Evolutionary conservation across 2,329 filamentous ascomycete genomes (phyloP), one percentile per base, ranked within the genome.

Genomic region (Lasiodiplodia sp.): DNA sequence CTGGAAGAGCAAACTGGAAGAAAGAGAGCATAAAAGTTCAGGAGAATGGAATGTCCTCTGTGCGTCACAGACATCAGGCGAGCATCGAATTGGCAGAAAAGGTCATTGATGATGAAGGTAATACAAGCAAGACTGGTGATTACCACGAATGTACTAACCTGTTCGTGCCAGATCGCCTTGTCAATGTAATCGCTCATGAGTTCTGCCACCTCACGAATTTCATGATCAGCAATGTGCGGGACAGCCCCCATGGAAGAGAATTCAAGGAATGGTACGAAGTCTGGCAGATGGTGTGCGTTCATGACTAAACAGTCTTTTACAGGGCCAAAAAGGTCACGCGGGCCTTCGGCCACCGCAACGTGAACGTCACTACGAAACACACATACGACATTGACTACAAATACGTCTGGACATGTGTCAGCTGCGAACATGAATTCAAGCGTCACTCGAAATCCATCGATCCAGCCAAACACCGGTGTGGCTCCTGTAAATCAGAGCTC

Each of bases 201-300:
- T 98, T 96, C 82, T 98, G 96, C 79, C 96, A 99, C 76, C 83
- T 98, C 1, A 91, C 93, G 53, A 97, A 94, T 74, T 97, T 95
- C 79, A 96, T 98, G 89, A 84, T 98, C 71, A 90, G 87, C 60
- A 88, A 90, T 44, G 83, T 94, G 44, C 90, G 88, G 53, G 90
- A 89, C 68, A 90, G 92, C 70, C 93, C 94, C 0, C 94, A 97
- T 77, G 94, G 94, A 25, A 86, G 87, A 14, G 91, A 92, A 73
- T 97, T 97, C 85, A 94, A 96, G 79, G 76, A 80, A 1, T 97
- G 93, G 88, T 79, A 76, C 16, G 66, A 69, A 8, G 25, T 25
- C 16, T 16, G 14, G 52, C 28, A 6, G 21, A 31, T 38, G 4
- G 73, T 58, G 68, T 73, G 28, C 75, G n/a, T 31, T 38, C n/a